Conservation (phyloP, 2,329 filamentous ascomycete genomes). For the Coniochaeta prunicola region DNA sequence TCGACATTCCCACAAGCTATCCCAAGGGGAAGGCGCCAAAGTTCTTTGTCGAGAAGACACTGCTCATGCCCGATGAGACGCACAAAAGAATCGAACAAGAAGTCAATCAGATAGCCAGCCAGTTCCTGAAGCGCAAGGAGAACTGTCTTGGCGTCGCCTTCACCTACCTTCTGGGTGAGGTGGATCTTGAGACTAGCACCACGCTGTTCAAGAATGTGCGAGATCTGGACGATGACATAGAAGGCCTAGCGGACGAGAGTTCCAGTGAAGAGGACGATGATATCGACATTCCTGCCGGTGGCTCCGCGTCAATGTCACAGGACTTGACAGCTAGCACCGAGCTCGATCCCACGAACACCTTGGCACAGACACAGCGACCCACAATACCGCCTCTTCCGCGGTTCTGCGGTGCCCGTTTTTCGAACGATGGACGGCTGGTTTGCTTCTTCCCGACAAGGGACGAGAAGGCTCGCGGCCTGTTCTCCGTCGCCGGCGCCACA, state of each 20-base stretch:
- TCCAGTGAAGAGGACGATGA: conserved; percentile 83
- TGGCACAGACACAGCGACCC: conserved; percentile 43
- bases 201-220: conserved; percentile 57
- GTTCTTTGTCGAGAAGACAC: conserved; percentile 55
- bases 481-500: conserved; percentile 33
- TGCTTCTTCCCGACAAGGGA: conserved; percentile 66
- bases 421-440: conserved; percentile 53
- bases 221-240: conserved; percentile 52
- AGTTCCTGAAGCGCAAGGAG: conserved; percentile 49
- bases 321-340: conserved; percentile 49
- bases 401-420: conserved; percentile 54
- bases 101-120: conserved; percentile 46
- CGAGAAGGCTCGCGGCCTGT: conserved; percentile 44
- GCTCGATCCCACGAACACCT: conserved; percentile 32
- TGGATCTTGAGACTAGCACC: conserved; percentile 52
- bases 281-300: conserved; percentile 42
- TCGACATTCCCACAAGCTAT: conserved; percentile 52
- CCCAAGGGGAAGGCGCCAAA: conserved; percentile 49
- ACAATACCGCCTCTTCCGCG: conserved; percentile 50
- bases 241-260: conserved; percentile 61
- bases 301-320: conserved; percentile 54
- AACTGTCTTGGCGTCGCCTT: conserved; percentile 57
- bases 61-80: conserved; percentile 51
- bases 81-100: conserved; percentile 47
- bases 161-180: conserved; percentile 56